Base-by-base conservation (phyloP, 495 filamentous ascomycete species). In the Evansstolkia leycettana region DNA sequence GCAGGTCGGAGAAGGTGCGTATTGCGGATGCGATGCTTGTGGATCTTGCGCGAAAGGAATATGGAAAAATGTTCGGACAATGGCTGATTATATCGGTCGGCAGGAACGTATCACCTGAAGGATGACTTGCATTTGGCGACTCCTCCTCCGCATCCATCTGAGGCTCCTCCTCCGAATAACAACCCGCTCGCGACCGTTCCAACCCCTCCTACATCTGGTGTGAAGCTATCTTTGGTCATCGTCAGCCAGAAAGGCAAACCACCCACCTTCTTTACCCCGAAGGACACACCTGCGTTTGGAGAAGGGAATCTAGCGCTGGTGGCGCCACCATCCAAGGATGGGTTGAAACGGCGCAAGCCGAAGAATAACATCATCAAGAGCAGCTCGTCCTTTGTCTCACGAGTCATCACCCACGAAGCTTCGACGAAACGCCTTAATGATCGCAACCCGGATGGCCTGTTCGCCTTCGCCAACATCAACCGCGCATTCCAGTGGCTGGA, bases 361-460 rank as follows among this genome's bases (percentile, higher is more conserved):
- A 95, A 94, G 62, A 94, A 85, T 55, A 96, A 90, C 54, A 87
- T 98, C 47, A 75, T 87, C 27, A 98, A 98, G 66, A 95, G 85
- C 61, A 95, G 93, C 57, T 96, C 90, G 13, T 89, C 86, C 3
- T 96, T 94, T 50, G 86, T 98, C 14, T 94, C 88, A 5, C 64
- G 90, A 34, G 88, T 94, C n/a, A 92, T 95, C 31, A 75, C 83
- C 5, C 82, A 94, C 54, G 92, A 98, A 43, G 65, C 72, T 7
- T 54, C 90, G 17, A 60, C 62, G 1, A 94, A 92, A 53, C 71
- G 84, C 35, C 55, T 96, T 32, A 67, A 75, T 33, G 92, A 96
- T 13, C 78, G 81, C 34, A 72, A 76, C 19, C 60, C 68, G 11
- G 82, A 93, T 40, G 89, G 86, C 0, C 50, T 89, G 1, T 89